Percentiles rank a stretch among this genome's conserved stretches.
Evolutionary conservation across 176 grass and related monocot genomes (phyloP).

Genomic region (Dactylis glomerata): DNA sequence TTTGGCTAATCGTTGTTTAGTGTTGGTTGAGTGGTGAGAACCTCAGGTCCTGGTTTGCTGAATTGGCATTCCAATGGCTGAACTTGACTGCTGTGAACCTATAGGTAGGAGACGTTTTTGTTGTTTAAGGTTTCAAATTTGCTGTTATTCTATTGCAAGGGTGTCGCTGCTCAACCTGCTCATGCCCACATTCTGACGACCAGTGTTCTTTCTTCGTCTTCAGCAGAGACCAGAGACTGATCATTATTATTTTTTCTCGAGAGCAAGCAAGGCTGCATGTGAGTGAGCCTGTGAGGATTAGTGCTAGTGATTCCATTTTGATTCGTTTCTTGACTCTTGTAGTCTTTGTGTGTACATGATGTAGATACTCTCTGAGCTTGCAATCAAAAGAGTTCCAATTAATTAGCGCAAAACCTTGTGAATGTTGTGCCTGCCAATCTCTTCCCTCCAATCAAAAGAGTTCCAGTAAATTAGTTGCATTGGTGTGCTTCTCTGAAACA

Average conservation of each 20-base stretch:
- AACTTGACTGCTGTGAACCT: neutral
- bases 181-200: slow-evolving; percentile 54
- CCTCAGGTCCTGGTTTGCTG: neutral
- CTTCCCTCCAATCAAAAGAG: too few relatives aligned
- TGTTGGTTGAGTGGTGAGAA: neutral
- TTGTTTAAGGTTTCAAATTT: neutral
- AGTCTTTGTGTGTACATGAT: slow-evolving; percentile 38
- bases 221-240: neutral
- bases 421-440: neutral
- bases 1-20: neutral
- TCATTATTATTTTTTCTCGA: slow-evolving; percentile 3
- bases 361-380: slow-evolving; percentile 38
- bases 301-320: slow-evolving; percentile 28
- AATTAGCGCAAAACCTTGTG: neutral
- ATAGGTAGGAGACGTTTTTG: neutral
- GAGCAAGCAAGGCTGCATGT: slow-evolving; percentile 11
- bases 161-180: slow-evolving; percentile 72
- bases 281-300: slow-evolving; percentile 23
- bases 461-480: too few relatives aligned
- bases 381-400: neutral
- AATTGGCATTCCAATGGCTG: neutral
- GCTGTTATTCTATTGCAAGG: neutral
- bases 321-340: slow-evolving; percentile 25
- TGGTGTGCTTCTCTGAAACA: neutral
- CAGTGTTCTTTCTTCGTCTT: neutral